These are phyloP conservation scores for Botrytis porri DNA, from an alignment of 2,329 filamentous ascomycete genomes.

Conservation along the genomic window DNA sequence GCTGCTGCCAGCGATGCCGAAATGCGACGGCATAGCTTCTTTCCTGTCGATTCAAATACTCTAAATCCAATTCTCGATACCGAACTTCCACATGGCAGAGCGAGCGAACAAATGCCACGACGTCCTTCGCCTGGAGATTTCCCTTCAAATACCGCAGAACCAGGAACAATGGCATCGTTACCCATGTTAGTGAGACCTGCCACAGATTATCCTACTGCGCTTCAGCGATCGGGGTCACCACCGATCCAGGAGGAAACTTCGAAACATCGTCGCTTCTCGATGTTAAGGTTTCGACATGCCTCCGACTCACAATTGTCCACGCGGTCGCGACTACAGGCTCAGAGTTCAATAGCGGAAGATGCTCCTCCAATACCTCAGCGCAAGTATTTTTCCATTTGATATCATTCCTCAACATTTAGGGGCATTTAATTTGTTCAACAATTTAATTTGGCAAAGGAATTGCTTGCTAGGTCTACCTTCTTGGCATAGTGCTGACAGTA, in stretches of 20 bases:
- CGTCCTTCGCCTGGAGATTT: slow-evolving; percentile 34
- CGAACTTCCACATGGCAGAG: slow-evolving; percentile 30
- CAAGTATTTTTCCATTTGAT: slow-evolving; percentile 43
- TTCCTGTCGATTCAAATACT: slow-evolving; percentile 25
- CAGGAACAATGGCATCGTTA: slow-evolving; percentile 21
- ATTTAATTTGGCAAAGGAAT: background rate
- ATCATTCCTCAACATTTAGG: slow-evolving; percentile 1
- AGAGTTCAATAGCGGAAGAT: slow-evolving; percentile 43
- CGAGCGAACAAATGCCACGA: slow-evolving; percentile 38
- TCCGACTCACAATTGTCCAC: slow-evolving; percentile 86
- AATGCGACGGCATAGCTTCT: slow-evolving; percentile 37
- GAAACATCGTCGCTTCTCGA: slow-evolving; percentile 60
- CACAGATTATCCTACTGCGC: slow-evolving; percentile 24
- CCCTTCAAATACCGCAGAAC: slow-evolving; percentile 21
- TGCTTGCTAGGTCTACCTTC: background rate
- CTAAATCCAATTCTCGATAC: slow-evolving; percentile 23
- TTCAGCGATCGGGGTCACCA: slow-evolving; percentile 39
- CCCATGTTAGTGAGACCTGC: slow-evolving; percentile 24
- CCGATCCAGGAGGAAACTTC: slow-evolving; percentile 53
- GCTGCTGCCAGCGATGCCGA: slow-evolving; percentile 34
- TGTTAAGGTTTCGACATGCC: slow-evolving; percentile 85
- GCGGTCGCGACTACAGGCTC: slow-evolving; percentile 66
- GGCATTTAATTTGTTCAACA: background rate
- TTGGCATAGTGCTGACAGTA: slow-evolving; percentile 20
- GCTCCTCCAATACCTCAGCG: slow-evolving; percentile 56